Evolutionary conservation across 768 basidiomycete genomes (phyloP), one percentile per base, ranked within the genome.

Genomic region (Auricularia sp.): DNA sequence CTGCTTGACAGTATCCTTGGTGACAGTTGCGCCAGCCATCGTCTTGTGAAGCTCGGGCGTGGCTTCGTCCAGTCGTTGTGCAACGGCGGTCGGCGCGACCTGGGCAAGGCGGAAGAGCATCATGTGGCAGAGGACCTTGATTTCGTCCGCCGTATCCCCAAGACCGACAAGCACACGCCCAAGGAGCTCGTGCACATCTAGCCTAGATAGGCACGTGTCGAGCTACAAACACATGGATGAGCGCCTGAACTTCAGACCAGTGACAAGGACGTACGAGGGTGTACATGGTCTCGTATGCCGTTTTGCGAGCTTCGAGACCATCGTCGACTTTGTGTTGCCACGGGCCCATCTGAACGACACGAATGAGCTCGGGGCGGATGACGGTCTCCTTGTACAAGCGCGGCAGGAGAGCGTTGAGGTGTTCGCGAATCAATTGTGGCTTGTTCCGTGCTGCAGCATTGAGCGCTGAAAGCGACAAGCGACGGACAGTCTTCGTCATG

Each of bases 251-350:
- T 0, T 34, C 33, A 10, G 18, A 62, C 36, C 29, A 51, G 39
- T 61, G 16, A 67, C 47, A 37, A n/a, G 33, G 18, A 75, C 88
- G 69, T 70, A 94, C 93, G 69, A 98, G 76, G 21, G 94, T 97
- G 73, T 97, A 95, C 80, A 98, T 92, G 1, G 94, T 94, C 76
- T 99, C 97, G 75, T 92, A 98, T 2, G 97, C 96, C 0, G 92
- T 95, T 81, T 98, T 98, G 65, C 97, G 86, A 24, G 94, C 88
- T 68, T 98, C 96, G 47, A 98, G 81, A 61, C 97, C 97, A 68
- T 98, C 95, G 70, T 99, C 97, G 63, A 97, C 92, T 73, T 91
- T 94, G 77, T 96, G 93, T 34, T 89, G 91, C 94, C 94, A 97
- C 2, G 94, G 94, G 24, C 94, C 94, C 94, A 97, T 97, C 72